A percentile compares a stretch with the other conserved stretches of the same genome.
phyloP scores from a whole-genome alignment of 2,329 filamentous ascomycete genomes.

The Dichotomopilus funicola region DNA sequence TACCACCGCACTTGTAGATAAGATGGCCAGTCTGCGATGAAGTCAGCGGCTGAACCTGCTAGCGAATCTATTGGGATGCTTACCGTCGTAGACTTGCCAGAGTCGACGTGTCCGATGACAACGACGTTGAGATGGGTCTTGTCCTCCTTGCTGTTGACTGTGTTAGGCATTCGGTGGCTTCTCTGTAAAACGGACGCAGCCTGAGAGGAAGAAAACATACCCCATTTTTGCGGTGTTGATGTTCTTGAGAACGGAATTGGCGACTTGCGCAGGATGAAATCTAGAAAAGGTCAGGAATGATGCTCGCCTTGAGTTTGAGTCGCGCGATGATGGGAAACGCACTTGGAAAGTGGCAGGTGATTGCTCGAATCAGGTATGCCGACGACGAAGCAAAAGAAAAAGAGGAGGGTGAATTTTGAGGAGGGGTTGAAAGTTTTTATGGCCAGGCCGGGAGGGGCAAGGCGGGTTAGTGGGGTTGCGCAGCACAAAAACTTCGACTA shows the following conservation, averaged over 20 bases:
- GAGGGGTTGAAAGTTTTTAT: conserved; percentile 26
- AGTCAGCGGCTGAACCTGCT: conserved; percentile 7
- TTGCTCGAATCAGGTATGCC: conserved; percentile 28
- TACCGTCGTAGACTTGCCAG: conserved; percentile 97
- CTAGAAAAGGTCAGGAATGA: conserved; percentile 15
- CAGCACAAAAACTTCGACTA: conserved; percentile 21
- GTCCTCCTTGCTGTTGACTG: conserved; percentile 71
- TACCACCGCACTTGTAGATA: conserved; percentile 99
- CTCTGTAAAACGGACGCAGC: too few relatives aligned
- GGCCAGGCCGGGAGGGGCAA: conserved; percentile 22
- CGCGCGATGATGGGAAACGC: conserved; percentile 11
- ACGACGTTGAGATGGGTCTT: conserved; percentile 85
- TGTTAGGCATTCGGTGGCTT: conserved; percentile 18
- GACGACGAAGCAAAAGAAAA: conserved; percentile 24
- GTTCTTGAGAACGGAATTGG: conserved; percentile 14
- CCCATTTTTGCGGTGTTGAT: conserved; percentile 25
- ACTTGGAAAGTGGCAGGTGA: conserved; percentile 26
- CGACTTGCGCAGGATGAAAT: conserved; percentile 19
- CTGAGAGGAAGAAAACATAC: conserved; percentile 11
- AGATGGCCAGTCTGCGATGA: conserved; percentile 63
- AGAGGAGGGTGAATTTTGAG: conserved; percentile 18
- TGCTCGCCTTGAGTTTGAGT: conserved; percentile 1
- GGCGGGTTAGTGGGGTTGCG: conserved; percentile 18
- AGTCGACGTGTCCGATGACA: conserved; percentile 73
- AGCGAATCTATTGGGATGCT: conserved; percentile 33